Evolutionary conservation across 805 yeast species (phyloP).

Genomic region (Metschnikowia drakensbergensis): DNA sequence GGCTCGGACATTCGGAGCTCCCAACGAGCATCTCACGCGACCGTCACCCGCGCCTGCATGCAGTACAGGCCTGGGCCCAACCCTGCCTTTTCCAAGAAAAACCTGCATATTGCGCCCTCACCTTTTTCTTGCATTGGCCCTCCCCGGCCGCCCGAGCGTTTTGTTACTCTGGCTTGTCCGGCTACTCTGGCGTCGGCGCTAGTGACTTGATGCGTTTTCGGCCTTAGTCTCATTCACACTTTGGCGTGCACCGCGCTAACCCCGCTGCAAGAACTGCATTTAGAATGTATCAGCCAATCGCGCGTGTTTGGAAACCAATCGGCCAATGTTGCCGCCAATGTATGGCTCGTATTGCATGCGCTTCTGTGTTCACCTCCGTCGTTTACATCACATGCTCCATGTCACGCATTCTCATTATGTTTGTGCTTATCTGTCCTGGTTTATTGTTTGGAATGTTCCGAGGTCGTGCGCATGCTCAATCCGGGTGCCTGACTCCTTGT

Average conservation of each 20-base stretch:
- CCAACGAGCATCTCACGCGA: slow-evolving; percentile 1
- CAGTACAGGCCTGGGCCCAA: background rate
- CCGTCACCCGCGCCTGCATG: background rate
- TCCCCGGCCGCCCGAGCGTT: no score
- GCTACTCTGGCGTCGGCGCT: no score
- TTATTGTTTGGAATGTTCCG: no score
- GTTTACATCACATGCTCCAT: background rate
- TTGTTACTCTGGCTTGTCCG: no score
- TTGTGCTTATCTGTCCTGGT: no score
- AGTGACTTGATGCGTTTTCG: background rate
- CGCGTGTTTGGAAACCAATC: slow-evolving; percentile 1
- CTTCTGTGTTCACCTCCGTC: background rate
- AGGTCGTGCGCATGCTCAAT: no score
- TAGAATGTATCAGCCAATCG: slow-evolving; percentile 2
- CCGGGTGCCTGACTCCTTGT: no score
- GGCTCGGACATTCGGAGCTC: background rate
- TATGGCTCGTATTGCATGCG: background rate
- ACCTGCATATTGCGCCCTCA: background rate
- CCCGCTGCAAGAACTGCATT: background rate
- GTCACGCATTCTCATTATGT: no score
- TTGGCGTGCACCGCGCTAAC: background rate
- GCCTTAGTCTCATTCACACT: background rate
- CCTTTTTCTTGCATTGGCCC: background rate
- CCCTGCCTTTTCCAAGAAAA: background rate
- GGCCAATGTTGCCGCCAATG: background rate